Conservation (phyloP, 768 basidiomycete genomes). For the Termitomyces sp. region DNA sequence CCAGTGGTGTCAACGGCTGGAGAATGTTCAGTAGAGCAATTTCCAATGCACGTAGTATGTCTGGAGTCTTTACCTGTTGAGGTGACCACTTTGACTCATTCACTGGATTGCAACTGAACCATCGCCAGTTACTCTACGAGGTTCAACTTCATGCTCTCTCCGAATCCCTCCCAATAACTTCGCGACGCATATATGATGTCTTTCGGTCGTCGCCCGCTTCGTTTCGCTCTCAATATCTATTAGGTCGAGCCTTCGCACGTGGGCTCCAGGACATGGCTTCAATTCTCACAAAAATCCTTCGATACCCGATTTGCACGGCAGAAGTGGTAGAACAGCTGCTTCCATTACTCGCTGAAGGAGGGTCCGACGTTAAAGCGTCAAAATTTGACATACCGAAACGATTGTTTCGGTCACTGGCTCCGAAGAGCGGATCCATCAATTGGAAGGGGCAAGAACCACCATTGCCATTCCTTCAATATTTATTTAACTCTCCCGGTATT, state of each 20-base stretch:
- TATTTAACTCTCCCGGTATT: constrained; percentile 39
- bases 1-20: neutral
- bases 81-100: constrained; percentile 19
- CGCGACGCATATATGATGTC: constrained; percentile 44
- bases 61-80: constrained; percentile 37
- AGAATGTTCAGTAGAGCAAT: neutral
- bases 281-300: constrained; percentile 46
- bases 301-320: constrained; percentile 56
- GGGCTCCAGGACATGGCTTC: constrained; percentile 16
- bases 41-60: neutral
- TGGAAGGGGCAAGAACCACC: constrained; percentile 53
- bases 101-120: constrained; percentile 1
- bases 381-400: constrained; percentile 56
- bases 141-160: constrained; percentile 72
- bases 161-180: constrained; percentile 54
- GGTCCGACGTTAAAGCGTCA: constrained; percentile 9
- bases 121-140: constrained; percentile 66
- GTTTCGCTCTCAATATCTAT: constrained; percentile 67
- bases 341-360: constrained; percentile 31
- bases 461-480: constrained; percentile 57
- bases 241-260: constrained; percentile 19
- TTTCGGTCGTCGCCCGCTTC: constrained; percentile 52
- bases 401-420: constrained; percentile 53
- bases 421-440: constrained; percentile 17
- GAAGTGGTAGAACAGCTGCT: constrained; percentile 41